Evolutionary conservation across 1,284 basidiomycete genomes (phyloP).

Genomic region (Cutaneotrichosporon sp.): DNA sequence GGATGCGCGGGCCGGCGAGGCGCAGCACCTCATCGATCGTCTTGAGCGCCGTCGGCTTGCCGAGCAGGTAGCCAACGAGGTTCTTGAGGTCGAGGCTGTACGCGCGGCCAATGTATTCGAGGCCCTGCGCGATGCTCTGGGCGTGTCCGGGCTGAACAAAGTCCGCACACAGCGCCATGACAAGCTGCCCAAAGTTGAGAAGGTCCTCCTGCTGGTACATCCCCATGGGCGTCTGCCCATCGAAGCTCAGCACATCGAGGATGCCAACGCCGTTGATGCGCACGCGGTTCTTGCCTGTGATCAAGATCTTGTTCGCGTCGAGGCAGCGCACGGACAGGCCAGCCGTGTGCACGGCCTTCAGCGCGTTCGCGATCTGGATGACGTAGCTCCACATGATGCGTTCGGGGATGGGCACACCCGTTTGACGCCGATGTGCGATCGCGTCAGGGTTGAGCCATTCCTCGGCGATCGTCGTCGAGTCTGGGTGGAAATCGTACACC

Average conservation of each 20-base stretch:
- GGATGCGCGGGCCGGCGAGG: slow-evolving; percentile 70
- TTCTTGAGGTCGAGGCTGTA: slow-evolving; percentile 83
- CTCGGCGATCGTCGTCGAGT: slow-evolving; percentile 78
- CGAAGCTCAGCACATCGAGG: slow-evolving; percentile 77
- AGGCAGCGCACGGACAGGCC: slow-evolving; percentile 80
- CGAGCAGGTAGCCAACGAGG: slow-evolving; percentile 73
- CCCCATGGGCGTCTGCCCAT: slow-evolving; percentile 63
- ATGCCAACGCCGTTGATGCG: slow-evolving; percentile 79
- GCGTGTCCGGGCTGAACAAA: slow-evolving; percentile 39
- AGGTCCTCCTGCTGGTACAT: slow-evolving; percentile 77
- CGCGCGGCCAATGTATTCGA: slow-evolving; percentile 70
- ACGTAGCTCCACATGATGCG: slow-evolving; percentile 92
- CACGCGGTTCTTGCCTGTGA: slow-evolving; percentile 85
- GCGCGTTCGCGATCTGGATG: slow-evolving; percentile 81
- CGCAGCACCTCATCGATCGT: slow-evolving; percentile 76
- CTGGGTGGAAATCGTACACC: slow-evolving; percentile 87
- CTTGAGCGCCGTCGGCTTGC: slow-evolving; percentile 66
- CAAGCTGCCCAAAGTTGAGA: slow-evolving; percentile 76
- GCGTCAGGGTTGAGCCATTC: slow-evolving; percentile 57
- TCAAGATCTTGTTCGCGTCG: slow-evolving; percentile 81
- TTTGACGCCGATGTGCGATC: slow-evolving; percentile 30
- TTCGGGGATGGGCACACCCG: slow-evolving; percentile 63
- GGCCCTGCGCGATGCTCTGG: slow-evolving; percentile 63
- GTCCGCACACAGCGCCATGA: slow-evolving; percentile 68
- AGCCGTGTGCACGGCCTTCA: slow-evolving; percentile 79